phyloP scores from a whole-genome alignment of 2,329 filamentous ascomycete genomes.

The Ceratocystis cacaofunesta region DNA sequence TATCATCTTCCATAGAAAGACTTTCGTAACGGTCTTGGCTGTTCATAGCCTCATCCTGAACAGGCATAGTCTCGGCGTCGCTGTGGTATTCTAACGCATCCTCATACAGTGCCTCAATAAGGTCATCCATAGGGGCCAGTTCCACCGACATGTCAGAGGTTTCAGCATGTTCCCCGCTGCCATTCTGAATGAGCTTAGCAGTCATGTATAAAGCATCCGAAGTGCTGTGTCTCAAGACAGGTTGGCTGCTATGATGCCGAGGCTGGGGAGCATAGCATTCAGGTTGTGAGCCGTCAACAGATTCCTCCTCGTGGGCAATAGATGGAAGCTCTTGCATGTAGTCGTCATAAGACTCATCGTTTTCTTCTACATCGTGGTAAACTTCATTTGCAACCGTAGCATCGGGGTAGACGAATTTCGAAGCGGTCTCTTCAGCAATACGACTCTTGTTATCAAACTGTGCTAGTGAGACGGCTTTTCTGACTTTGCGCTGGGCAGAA shows the following conservation, averaged over 20 bases:
- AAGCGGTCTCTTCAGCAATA: constrained; percentile 6
- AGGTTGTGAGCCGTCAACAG: constrained; percentile 4
- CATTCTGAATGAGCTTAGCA: constrained; percentile 21
- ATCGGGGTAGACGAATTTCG: neutral
- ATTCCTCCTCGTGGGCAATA: constrained; percentile 17
- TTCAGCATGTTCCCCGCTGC: neutral
- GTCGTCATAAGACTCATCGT: constrained; percentile 12
- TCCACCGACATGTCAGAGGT: neutral
- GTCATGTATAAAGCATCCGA: constrained; percentile 20
- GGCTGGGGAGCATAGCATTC: constrained; percentile 23
- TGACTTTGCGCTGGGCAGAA: constrained; percentile 1
- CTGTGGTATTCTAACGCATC: constrained; percentile 32
- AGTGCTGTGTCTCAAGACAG: constrained; percentile 31
- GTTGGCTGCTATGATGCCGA: constrained; percentile 41
- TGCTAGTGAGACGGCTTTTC: constrained; percentile 4
- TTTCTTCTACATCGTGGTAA: neutral
- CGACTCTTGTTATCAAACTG: constrained; percentile 17
- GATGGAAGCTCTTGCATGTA: constrained; percentile 5
- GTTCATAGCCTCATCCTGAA: neutral
- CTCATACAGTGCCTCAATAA: constrained; percentile 30
- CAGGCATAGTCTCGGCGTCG: constrained; percentile 17
- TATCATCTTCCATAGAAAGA: neutral
- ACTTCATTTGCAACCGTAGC: neutral
- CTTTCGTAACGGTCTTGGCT: neutral
- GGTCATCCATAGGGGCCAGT: constrained; percentile 23